Evolutionary conservation across 1,284 basidiomycete species (phyloP).

Genomic region (Sporisorium iseilematis-ciliati): DNA sequence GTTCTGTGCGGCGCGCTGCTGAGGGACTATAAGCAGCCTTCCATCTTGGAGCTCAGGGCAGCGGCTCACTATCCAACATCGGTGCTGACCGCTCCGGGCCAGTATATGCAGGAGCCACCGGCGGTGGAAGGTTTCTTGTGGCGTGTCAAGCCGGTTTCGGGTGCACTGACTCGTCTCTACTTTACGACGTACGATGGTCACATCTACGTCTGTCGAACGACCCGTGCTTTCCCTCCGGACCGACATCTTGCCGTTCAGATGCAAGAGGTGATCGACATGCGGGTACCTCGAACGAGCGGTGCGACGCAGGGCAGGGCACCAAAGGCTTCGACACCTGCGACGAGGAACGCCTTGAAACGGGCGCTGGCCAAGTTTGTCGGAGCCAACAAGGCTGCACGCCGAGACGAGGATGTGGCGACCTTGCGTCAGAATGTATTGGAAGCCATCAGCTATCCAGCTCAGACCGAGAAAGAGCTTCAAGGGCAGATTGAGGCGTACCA

Average conservation of each 20-base stretch:
- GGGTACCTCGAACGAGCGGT: slow-evolving; percentile 35
- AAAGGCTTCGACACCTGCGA: slow-evolving; percentile 11
- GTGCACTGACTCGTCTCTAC: slow-evolving; percentile 77
- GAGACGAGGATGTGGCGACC: slow-evolving; percentile 66
- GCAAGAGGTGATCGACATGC: slow-evolving; percentile 41
- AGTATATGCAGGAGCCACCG: slow-evolving; percentile 77
- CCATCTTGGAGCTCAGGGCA: slow-evolving; percentile 79
- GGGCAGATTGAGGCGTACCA: slow-evolving; percentile 57
- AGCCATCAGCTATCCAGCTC: slow-evolving; percentile 50
- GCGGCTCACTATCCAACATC: slow-evolving; percentile 77
- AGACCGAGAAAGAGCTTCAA: slow-evolving; percentile 51
- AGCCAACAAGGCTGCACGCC: slow-evolving; percentile 41
- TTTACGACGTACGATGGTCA: slow-evolving; percentile 80
- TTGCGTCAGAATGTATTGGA: slow-evolving; percentile 66
- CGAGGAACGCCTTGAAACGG: slow-evolving; percentile 23
- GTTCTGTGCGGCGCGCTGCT: slow-evolving; percentile 80
- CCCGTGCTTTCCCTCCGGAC: slow-evolving; percentile 77
- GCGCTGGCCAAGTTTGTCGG: slow-evolving; percentile 49
- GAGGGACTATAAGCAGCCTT: slow-evolving; percentile 72
- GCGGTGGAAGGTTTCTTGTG: slow-evolving; percentile 82
- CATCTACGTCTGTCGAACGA: slow-evolving; percentile 76
- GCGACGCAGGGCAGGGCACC: slow-evolving; percentile 17
- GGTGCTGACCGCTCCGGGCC: slow-evolving; percentile 75
- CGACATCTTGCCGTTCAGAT: slow-evolving; percentile 74
- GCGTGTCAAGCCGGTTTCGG: slow-evolving; percentile 77